Conservation (phyloP, 306 rosid genomes). For the Sicyos baderoa region DNA sequence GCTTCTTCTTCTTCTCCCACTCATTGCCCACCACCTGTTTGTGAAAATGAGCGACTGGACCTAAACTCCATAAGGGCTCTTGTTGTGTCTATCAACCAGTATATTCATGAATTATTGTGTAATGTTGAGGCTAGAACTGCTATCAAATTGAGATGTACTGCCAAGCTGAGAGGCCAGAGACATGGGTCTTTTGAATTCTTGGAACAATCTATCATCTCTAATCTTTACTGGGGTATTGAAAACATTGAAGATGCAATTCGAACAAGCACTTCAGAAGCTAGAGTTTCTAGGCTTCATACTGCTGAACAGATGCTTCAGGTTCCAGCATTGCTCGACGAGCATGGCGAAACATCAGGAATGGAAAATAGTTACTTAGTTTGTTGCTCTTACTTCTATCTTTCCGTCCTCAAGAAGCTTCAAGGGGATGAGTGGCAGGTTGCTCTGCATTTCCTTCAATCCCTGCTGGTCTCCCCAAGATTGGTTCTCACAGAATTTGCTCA, state of each 20-base stretch:
- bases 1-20: slow-evolving; percentile 22
- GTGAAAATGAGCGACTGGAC: slow-evolving; percentile 37
- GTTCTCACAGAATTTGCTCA: slow-evolving; percentile 52
- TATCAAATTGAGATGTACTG: slow-evolving; percentile 39
- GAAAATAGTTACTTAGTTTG: slow-evolving; percentile 48
- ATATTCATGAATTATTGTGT: slow-evolving; percentile 35
- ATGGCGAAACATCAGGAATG: slow-evolving; percentile 49
- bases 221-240: slow-evolving; percentile 60
- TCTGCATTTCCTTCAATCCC: slow-evolving; percentile 66
- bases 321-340: slow-evolving; percentile 66
- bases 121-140: slow-evolving; percentile 37
- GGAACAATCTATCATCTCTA: slow-evolving; percentile 56
- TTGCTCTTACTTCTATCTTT: slow-evolving; percentile 65
- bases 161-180: slow-evolving; percentile 41
- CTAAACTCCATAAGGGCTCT: slow-evolving; percentile 44
- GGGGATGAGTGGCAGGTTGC: slow-evolving; percentile 77
- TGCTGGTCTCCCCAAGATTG: slow-evolving; percentile 52
- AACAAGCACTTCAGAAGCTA: slow-evolving; percentile 32
- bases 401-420: slow-evolving; percentile 49
- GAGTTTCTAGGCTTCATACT: slow-evolving; percentile 31
- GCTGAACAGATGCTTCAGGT: slow-evolving; percentile 81
- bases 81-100: slow-evolving; percentile 41
- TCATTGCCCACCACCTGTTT: slow-evolving; percentile 23
- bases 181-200: slow-evolving; percentile 57
- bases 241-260: slow-evolving; percentile 51